Conservation (phyloP, 1,139 yeast genomes). For the Taphrina communis region DNA sequence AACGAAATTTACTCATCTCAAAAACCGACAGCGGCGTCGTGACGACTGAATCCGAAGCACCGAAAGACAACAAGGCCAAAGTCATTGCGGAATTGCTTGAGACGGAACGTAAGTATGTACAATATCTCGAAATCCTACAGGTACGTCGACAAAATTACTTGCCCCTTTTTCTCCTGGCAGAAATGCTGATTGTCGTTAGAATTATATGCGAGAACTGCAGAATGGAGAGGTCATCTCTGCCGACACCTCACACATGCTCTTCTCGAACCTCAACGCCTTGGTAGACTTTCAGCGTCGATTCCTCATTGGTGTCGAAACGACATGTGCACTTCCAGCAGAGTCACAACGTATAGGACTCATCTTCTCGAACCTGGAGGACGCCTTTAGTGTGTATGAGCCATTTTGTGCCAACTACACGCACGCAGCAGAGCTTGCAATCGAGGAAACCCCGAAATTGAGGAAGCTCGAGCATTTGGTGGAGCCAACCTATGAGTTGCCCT, state of each 20-base stretch:
- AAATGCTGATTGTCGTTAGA: constrained; percentile 43
- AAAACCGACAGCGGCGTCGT: constrained; percentile 59
- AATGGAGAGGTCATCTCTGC: constrained; percentile 71
- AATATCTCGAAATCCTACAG: constrained; percentile 77
- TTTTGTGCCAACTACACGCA: constrained; percentile 82
- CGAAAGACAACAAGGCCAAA: constrained; percentile 62
- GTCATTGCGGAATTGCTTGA: constrained; percentile 83
- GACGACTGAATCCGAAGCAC: constrained; percentile 53
- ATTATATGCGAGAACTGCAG: constrained; percentile 71
- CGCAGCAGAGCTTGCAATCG: constrained; percentile 78
- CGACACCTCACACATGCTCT: constrained; percentile 78
- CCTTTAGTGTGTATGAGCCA: constrained; percentile 86
- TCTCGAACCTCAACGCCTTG: constrained; percentile 84
- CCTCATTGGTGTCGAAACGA: constrained; percentile 85
- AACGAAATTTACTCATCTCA: constrained; percentile 53
- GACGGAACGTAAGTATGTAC: constrained; percentile 90
- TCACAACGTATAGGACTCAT: constrained; percentile 88
- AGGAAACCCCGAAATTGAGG: constrained; percentile 64
- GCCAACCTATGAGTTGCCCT: constrained; percentile 87
- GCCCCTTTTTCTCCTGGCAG: no score
- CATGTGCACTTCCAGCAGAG: constrained; percentile 72
- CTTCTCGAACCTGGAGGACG: constrained; percentile 67
- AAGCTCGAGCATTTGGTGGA: constrained; percentile 70
- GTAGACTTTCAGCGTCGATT: constrained; percentile 92
- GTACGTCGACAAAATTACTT: constrained; percentile 17